Evolutionary conservation across 192 early-diverging fungal genomes (phyloP), one percentile per base, ranked within the genome.

Genomic region (Phlyctochytrium planicorne): DNA sequence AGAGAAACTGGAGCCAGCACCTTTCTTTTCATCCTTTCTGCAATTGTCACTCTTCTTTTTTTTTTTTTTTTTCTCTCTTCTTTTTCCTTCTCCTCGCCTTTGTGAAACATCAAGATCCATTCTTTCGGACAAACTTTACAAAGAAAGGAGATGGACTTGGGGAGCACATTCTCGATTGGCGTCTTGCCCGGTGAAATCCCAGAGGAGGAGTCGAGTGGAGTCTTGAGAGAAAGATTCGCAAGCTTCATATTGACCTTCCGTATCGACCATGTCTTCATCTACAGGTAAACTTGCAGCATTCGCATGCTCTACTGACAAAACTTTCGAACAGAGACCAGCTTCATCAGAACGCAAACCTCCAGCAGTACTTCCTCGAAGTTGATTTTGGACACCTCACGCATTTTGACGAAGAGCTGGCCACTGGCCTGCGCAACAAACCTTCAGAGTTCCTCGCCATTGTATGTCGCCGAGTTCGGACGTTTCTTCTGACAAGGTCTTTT

Each of bases 231-330:
- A 60, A 72, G 83, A 70, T 88, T 95, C 71, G 82, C 86, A 37
- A 85, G 87, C 37, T 97, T 97, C 77, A 81, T 97, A 68, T 84
- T 91, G 57, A 90, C 90, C 66, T 97, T 94, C 70, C 87, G 89
- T 63, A 72, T 94, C 60, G 91, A 90, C 75, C 89, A 91, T 67
- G 82, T 87, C 59, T 94, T 88, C 79, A 80, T 94, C 59, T 95
- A 95, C 62, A 89, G 88, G 89, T 91, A 70, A 30, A 35, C 34
- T 70, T 23, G 20, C 16, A 3, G 52, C n/a, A 2, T 0, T 50
- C 2, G 50, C 64, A 16, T 17, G 30, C 10, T 16, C 32, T 34
- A 29, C 27, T 62, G 17, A 10, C 53, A 60, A 36, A 63, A 23
- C 52, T 27, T 69, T 17, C 30, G 34, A 37, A 10, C 68, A 90